Conservation (phyloP, 345 rosid species). For the Cardamine resedifolia region DNA sequence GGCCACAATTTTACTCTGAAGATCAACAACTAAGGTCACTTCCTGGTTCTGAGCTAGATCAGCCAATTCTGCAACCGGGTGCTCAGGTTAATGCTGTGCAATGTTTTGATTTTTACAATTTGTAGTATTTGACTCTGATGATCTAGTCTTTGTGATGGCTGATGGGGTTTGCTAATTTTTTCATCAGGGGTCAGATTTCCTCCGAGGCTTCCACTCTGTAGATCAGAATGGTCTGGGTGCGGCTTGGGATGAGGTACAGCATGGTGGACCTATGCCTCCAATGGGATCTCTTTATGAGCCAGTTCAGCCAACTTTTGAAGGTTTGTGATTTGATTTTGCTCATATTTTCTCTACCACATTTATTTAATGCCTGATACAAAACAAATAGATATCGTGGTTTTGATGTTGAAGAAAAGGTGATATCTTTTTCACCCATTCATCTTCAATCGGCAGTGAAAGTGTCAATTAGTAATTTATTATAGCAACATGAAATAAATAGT, state of each 20-base stretch:
- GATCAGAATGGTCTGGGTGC: slow-evolving; percentile 69
- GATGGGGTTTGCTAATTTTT: not conserved
- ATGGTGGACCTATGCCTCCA: slow-evolving; percentile 45
- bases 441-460: slow-evolving; percentile 15
- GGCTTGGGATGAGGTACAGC: slow-evolving; percentile 88
- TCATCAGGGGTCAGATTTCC: slow-evolving; percentile 73
- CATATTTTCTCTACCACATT: not conserved
- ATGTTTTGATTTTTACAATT: not conserved
- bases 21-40: slow-evolving; percentile 55
- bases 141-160: slow-evolving; percentile 7
- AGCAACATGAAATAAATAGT: not conserved
- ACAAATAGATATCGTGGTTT: not conserved
- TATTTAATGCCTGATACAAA: not conserved
- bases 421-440: slow-evolving; percentile 1
- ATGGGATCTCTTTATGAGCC: slow-evolving; percentile 48
- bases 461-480: slow-evolving; percentile 2
- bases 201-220: slow-evolving; percentile 60
- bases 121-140: not conserved
- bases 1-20: slow-evolving; percentile 50
- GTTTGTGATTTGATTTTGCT: slow-evolving; percentile 38
- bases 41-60: slow-evolving; percentile 87
- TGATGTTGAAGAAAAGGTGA: not conserved
- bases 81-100: slow-evolving; percentile 52
- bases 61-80: slow-evolving; percentile 53
- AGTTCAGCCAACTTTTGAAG: slow-evolving; percentile 66